Conservation (phyloP, 1,284 basidiomycete species). For the Ceratobasidium sp. region DNA sequence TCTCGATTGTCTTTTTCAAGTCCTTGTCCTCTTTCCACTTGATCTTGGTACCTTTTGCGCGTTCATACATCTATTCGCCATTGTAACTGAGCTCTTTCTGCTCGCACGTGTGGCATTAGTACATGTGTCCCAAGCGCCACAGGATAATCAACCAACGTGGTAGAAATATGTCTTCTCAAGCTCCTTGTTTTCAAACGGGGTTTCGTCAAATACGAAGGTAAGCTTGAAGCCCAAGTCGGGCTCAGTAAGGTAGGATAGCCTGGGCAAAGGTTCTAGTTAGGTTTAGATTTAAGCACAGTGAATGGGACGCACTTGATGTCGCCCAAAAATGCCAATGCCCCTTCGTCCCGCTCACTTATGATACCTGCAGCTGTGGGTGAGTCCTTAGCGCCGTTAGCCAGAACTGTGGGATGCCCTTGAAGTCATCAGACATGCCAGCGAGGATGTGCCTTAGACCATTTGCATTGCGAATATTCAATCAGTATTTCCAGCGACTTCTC, state of each 20-base stretch:
- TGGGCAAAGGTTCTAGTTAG: background rate
- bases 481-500: background rate
- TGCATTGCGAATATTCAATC: background rate
- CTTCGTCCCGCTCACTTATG: slow-evolving; percentile 95
- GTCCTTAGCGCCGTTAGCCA: slow-evolving; percentile 98
- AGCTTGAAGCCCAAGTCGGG: slow-evolving; percentile 77
- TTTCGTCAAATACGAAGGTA: slow-evolving; percentile 81
- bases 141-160: slow-evolving; percentile 60
- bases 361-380: slow-evolving; percentile 84
- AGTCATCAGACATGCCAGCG: too few species aligned
- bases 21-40: slow-evolving; percentile 99
- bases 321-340: slow-evolving; percentile 68
- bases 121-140: background rate
- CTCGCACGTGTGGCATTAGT: background rate
- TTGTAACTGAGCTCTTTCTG: slow-evolving; percentile 88
- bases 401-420: slow-evolving; percentile 87
- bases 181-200: slow-evolving; percentile 84
- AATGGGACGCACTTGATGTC: slow-evolving; percentile 60
- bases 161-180: slow-evolving; percentile 97
- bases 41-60: slow-evolving; percentile 89
- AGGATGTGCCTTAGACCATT: background rate
- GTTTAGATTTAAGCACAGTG: background rate
- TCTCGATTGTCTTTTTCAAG: slow-evolving; percentile 96
- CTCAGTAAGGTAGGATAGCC: slow-evolving; percentile 69
- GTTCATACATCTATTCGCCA: slow-evolving; percentile 96